Percentiles rank a stretch among this genome's conserved stretches.
These are phyloP conservation scores for Scleroderma bovista DNA, from an alignment of 768 basidiomycete genomes.

Conservation along the genomic window DNA sequence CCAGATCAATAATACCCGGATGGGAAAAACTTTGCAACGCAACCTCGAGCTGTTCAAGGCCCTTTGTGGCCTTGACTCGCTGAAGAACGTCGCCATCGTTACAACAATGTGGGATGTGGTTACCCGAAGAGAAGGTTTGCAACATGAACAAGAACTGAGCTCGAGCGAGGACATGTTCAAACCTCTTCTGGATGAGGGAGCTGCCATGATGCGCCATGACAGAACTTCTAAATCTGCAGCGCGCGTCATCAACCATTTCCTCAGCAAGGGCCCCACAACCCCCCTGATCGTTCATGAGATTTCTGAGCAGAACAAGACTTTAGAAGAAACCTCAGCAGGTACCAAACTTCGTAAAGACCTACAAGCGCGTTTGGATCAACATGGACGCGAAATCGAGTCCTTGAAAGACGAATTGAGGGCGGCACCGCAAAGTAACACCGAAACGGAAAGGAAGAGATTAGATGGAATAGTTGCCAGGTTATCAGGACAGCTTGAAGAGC, in stretches of 20 bases:
- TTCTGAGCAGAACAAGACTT: not conserved
- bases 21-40: not conserved
- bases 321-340: not conserved
- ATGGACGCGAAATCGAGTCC: not conserved
- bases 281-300: not conserved
- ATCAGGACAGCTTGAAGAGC: too few species aligned
- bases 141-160: not conserved
- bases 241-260: not conserved
- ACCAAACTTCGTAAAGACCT: not conserved
- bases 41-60: not conserved
- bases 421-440: not conserved
- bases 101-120: not conserved
- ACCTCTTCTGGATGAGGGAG: not conserved
- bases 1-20: not conserved
- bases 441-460: not conserved
- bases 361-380: not conserved
- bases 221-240: not conserved
- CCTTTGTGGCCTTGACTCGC: not conserved
- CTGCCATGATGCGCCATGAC: not conserved
- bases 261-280: not conserved
- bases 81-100: not conserved
- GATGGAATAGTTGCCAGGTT: not conserved
- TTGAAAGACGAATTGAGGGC: not conserved
- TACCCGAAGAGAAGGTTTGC: not conserved
- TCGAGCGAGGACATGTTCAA: not conserved